Evolutionary conservation across 805 yeast species (phyloP), one percentile per base, ranked within the genome.

Genomic region (Yarrowia hollandica): DNA sequence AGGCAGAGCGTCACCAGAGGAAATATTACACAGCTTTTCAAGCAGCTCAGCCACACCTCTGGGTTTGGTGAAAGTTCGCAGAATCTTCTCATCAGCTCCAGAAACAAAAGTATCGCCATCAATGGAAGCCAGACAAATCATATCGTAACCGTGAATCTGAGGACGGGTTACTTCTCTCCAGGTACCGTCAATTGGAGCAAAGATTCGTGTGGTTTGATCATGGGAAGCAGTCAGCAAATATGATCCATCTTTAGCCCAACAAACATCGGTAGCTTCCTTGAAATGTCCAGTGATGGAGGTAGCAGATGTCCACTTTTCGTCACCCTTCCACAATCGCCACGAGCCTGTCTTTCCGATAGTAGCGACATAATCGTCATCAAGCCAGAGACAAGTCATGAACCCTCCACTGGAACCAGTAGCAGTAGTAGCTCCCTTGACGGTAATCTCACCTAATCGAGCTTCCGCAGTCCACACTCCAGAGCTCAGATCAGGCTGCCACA

Each of bases 121-220:
- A 12, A 94, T 71, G 11, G 86, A 77, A 34, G 84, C 82, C 7
- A 88, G 76, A 64, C 96, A 84, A 34, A 88, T 79, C 97, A 94
- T 90, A 68, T 94, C 98, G 69, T 90, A 94, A 8, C 99, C 99
- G 71, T 94, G 99, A 63, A 94, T 94, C 71, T 94, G 99, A 0
- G 99, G 98, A 65, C 99, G 81, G 1, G 97, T 89, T 71, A 94
- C 85, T 71, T 94, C 99, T 68, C 85, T 86, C 96, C 97, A 90
- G 1, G 84, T 76, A 1, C 42, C 52, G 0, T 64, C 60, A 46
- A 77, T 71, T 15, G 58, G 60, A 0, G 96, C 84, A 71, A 79
- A 86, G 21, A 94, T 69, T 66, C 99, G 79, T 0, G 98, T 89
- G 0, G 99, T 94, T 73, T 94, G 98, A 69, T 94, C 99, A 39